Evolutionary conservation across 805 yeast species (phyloP), one percentile per base, ranked within the genome.

Genomic region (Schwanniomyces yamadae): DNA sequence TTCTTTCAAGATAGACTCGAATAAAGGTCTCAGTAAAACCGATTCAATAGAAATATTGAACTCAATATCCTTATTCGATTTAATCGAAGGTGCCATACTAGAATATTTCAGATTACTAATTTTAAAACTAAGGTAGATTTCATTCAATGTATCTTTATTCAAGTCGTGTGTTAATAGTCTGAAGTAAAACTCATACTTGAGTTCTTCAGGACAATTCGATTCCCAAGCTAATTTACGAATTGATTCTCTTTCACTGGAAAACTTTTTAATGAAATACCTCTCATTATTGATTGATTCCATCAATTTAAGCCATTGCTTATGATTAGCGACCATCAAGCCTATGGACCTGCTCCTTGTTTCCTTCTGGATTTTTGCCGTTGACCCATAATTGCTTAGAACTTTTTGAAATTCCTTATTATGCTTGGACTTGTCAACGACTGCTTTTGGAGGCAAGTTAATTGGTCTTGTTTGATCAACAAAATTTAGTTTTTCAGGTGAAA

Each of bases 401-500:
- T 63, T 65, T 30, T 69, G 61, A 37, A 81, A 71, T 49, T 81
- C 80, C 31, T 60, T 65, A 46, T 78, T 80, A 49, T 82, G 90
- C 38, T 66, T 66, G 22, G 61, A 53, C 27, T 70, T 70, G 49
- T 82, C 90, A 9, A 50, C 54, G 3, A 60, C 50, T 25, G 67
- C 63, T 52, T 82, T 82, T 5, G 88, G 88, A 5, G 90, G 90
- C 29, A 81, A 55, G 75, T 86, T 79, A 33, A 78, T 72, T 3
- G 90, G 90, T 46, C 90, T 68, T 1, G 87, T 73, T 28, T 77
- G 78, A 34, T 82, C 72, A 23, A 82, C 57, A 8, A 61, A 56
- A 16, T 68, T 69, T 23, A 79, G 52, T 46, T 82, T 82, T 48
- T 81, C 84, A 1, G 68, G 72, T 1, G 88, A 81, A 1, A 83